Evolutionary conservation across 2,329 filamentous ascomycete species (phyloP).

Genomic region (Zarea fungicola): DNA sequence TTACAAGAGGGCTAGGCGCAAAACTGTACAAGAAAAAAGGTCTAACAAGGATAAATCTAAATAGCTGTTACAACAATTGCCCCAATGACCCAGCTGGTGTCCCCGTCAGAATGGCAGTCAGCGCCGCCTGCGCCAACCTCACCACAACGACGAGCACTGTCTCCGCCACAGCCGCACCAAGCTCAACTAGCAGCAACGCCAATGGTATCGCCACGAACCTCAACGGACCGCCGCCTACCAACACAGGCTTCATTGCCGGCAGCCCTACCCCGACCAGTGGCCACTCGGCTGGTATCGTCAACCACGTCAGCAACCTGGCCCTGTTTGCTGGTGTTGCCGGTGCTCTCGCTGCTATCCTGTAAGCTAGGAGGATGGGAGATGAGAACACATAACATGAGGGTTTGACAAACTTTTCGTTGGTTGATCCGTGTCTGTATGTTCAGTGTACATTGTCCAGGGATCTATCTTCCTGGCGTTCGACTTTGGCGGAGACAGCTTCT

Average conservation of each 20-base stretch:
- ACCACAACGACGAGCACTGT: slow-evolving; percentile 27
- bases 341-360: slow-evolving; percentile 33
- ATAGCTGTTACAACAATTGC: slow-evolving; percentile 53
- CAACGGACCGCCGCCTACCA: slow-evolving; percentile 19
- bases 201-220: slow-evolving; percentile 19
- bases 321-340: slow-evolving; percentile 33
- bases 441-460: slow-evolving; percentile 1
- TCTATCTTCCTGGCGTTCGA: neutral
- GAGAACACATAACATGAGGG: no score
- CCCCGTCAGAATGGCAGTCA: no score
- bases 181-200: slow-evolving; percentile 18
- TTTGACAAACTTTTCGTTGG: neutral
- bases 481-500: neutral
- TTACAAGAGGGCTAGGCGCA: no score
- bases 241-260: slow-evolving; percentile 15
- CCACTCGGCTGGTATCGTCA: slow-evolving; percentile 24
- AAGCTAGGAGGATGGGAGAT: no score
- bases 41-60: slow-evolving; percentile 7
- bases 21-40: slow-evolving; percentile 1
- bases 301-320: slow-evolving; percentile 24
- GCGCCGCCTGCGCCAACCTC: slow-evolving; percentile 33
- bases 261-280: slow-evolving; percentile 14
- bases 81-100: slow-evolving; percentile 42
- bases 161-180: slow-evolving; percentile 20
- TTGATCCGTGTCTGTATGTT: no score